phyloP scores from a whole-genome alignment of 768 basidiomycete species.

The Tulasnella sp. region DNA sequence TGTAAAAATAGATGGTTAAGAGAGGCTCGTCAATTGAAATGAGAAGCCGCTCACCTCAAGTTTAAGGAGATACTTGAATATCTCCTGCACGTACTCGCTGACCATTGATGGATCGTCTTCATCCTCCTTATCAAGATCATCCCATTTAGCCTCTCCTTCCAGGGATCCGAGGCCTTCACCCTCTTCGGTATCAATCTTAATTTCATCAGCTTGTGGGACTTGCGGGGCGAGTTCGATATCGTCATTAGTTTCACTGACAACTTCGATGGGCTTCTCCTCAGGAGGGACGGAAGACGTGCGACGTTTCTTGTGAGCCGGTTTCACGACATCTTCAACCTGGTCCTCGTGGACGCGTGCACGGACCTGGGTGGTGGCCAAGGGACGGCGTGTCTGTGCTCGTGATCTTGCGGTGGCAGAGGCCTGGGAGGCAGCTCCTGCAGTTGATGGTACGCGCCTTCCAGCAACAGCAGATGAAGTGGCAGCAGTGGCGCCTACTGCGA shows the following conservation, averaged over 20 bases:
- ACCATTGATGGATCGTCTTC: conserved; percentile 94
- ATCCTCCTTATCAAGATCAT: conserved; percentile 85
- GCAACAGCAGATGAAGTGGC: conserved; percentile 16
- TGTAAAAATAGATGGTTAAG: conserved; percentile 24
- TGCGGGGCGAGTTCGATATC: conserved; percentile 21
- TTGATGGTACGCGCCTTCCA: conserved; percentile 4
- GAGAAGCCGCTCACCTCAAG: conserved; percentile 48
- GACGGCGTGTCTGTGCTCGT: background rate
- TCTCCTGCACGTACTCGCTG: conserved; percentile 87
- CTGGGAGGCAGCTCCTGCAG: background rate
- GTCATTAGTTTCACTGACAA: conserved; percentile 24
- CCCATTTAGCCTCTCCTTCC: conserved; percentile 55
- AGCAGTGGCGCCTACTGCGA: conserved; percentile 20
- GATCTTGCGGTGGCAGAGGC: background rate
- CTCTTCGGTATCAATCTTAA: conserved; percentile 24
- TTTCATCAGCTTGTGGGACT: conserved; percentile 25
- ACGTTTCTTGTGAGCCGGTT: conserved; percentile 57
- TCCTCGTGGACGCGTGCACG: conserved; percentile 17
- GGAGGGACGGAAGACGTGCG: conserved; percentile 56
- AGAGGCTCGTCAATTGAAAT: background rate
- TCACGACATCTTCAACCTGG: conserved; percentile 43
- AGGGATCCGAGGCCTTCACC: conserved; percentile 23
- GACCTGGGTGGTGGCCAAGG: background rate
- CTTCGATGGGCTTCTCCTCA: conserved; percentile 21
- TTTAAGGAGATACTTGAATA: conserved; percentile 80